Conservation (phyloP, 371 early-diverging fungal genomes). For the Mortierella polycephala region DNA sequence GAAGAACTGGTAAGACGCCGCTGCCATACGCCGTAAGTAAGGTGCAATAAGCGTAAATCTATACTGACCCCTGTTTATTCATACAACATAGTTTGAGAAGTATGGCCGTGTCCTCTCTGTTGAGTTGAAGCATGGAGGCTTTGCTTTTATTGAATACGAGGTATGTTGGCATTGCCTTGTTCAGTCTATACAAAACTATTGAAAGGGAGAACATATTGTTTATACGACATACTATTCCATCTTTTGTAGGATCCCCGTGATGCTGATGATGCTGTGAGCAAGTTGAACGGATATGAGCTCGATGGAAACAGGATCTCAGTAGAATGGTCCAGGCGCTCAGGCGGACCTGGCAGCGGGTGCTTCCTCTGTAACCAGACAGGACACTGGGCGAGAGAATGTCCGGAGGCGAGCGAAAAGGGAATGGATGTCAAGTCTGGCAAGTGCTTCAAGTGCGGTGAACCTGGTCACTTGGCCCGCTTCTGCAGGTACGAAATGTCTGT, state of each 20-base stretch:
- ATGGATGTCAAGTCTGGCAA: slow-evolving; percentile 65
- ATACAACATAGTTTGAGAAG: slow-evolving; percentile 54
- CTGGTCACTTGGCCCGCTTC: slow-evolving; percentile 62
- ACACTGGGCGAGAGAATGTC: slow-evolving; percentile 68
- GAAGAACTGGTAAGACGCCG: slow-evolving; percentile 51
- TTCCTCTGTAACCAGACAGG: slow-evolving; percentile 63
- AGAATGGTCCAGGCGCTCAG: slow-evolving; percentile 62
- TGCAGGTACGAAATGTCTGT: too few species aligned
- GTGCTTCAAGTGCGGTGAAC: slow-evolving; percentile 64
- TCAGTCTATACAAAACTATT: too few species aligned
- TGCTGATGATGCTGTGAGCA: slow-evolving; percentile 60
- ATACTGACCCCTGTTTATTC: too few species aligned
- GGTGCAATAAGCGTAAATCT: too few species aligned
- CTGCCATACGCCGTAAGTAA: too few species aligned
- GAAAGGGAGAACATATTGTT: too few species aligned
- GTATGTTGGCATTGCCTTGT: too few species aligned
- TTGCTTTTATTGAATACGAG: slow-evolving; percentile 70
- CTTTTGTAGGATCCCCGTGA: slow-evolving; percentile 56
- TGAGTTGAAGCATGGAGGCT: slow-evolving; percentile 59
- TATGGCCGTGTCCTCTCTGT: slow-evolving; percentile 58
- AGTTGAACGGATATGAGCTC: slow-evolving; percentile 59
- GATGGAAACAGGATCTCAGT: slow-evolving; percentile 58
- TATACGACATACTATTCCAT: too few species aligned
- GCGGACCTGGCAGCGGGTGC: slow-evolving; percentile 61
- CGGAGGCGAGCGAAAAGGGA: slow-evolving; percentile 61